These are phyloP conservation scores for Salvia hispanica DNA, from an alignment of 257 asterid species.

Conservation along the genomic window DNA sequence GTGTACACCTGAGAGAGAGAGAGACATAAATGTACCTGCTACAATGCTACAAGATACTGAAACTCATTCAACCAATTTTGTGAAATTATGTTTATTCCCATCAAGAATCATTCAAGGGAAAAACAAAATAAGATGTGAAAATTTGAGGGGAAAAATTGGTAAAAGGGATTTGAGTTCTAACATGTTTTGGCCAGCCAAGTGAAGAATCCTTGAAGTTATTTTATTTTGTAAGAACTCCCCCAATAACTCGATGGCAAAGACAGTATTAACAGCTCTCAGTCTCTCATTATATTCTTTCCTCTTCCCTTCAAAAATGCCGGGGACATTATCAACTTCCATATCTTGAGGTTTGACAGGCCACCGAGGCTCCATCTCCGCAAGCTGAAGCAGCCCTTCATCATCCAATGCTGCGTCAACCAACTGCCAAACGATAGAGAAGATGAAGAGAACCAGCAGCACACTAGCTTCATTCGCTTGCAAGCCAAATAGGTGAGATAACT, in stretches of 20 bases:
- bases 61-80: neutral
- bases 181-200: conserved; percentile 95
- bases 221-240: conserved; percentile 69
- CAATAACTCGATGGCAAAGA: conserved; percentile 70
- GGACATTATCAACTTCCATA: conserved; percentile 68
- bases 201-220: conserved; percentile 84
- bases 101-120: neutral
- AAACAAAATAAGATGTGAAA: neutral
- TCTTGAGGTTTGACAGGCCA: conserved; percentile 75
- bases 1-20: conserved; percentile 50
- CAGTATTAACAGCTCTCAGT: conserved; percentile 55
- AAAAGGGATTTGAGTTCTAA: conserved; percentile 54
- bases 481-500: conserved; percentile 54
- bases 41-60: neutral
- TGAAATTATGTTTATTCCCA: conserved; percentile 10
- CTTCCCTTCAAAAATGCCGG: conserved; percentile 46
- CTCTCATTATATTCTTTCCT: conserved; percentile 52
- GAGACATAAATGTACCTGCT: neutral
- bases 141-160: conserved; percentile 17
- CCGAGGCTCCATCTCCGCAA: conserved; percentile 54
- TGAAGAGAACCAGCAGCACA: conserved; percentile 57
- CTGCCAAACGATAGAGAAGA: conserved; percentile 79
- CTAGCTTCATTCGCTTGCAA: conserved; percentile 58
- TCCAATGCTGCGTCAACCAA: conserved; percentile 79
- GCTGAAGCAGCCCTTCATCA: conserved; percentile 84